Conservation (phyloP, 2,329 filamentous ascomycete species). For the Penicillium sp. region DNA sequence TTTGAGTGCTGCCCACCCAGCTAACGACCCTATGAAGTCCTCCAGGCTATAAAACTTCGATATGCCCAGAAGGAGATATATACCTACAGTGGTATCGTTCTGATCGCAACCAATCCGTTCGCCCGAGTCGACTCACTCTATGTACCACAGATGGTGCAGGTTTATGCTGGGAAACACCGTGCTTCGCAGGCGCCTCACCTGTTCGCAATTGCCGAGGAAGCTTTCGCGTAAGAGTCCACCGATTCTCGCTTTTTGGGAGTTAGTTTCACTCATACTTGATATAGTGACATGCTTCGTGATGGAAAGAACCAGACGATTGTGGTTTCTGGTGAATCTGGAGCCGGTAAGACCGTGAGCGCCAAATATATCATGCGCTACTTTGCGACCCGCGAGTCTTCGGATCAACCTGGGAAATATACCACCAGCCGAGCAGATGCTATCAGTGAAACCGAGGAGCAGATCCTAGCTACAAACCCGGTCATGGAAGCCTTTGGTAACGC, state of each 20-base stretch:
- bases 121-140: slow-evolving; percentile 97
- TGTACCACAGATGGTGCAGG: slow-evolving; percentile 99
- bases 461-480: slow-evolving; percentile 95
- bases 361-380: slow-evolving; percentile 99
- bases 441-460: slow-evolving; percentile 98
- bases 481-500: slow-evolving; percentile 99
- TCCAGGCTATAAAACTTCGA: slow-evolving; percentile 95
- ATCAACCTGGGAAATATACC: slow-evolving; percentile 73
- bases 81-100: slow-evolving; percentile 97
- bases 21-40: slow-evolving; percentile 57
- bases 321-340: slow-evolving; percentile 98
- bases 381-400: slow-evolving; percentile 90
- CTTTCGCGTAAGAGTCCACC: slow-evolving; percentile 72
- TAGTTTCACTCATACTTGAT: slow-evolving; percentile 38
- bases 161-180: slow-evolving; percentile 95
- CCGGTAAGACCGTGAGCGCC: slow-evolving; percentile 97
- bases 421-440: slow-evolving; percentile 77
- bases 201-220: slow-evolving; percentile 98
- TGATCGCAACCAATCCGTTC: slow-evolving; percentile 98
- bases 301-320: slow-evolving; percentile 96
- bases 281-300: slow-evolving; percentile 93
- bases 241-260: neutral
- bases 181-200: slow-evolving; percentile 96
- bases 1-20: neutral
- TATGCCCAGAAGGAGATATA: slow-evolving; percentile 99